Conservation (phyloP, 768 basidiomycete species). For the Kwoniella pini region DNA sequence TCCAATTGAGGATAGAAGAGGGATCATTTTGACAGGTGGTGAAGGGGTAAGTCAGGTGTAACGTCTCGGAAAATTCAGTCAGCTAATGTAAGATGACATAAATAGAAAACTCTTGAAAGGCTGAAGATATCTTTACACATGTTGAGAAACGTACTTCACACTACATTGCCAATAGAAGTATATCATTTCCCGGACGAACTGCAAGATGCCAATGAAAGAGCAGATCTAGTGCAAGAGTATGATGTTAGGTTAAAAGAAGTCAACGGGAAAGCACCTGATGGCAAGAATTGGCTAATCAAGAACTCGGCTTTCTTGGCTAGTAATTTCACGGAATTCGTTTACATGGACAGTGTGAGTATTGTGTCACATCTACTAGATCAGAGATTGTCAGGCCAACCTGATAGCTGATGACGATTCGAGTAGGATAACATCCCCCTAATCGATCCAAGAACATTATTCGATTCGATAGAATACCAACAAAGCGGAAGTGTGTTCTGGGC, state of each 20-base stretch:
- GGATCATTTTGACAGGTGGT: constrained; percentile 48
- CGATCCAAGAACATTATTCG: constrained; percentile 55
- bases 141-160: constrained; percentile 53
- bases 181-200: constrained; percentile 57
- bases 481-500: constrained; percentile 58
- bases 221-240: constrained; percentile 42
- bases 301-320: constrained; percentile 47
- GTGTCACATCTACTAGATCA: neutral
- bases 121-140: constrained; percentile 54
- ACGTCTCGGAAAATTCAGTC: neutral
- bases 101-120: constrained; percentile 50
- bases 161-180: constrained; percentile 56
- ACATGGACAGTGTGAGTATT: constrained; percentile 48
- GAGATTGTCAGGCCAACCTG: neutral
- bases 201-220: constrained; percentile 26
- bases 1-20: constrained; percentile 26
- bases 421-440: constrained; percentile 56
- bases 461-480: constrained; percentile 49
- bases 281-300: constrained; percentile 53
- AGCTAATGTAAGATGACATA: constrained; percentile 8
- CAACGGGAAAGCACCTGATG: constrained; percentile 25
- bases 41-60: constrained; percentile 39
- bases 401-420: neutral
- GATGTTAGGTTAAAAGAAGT: constrained; percentile 50
- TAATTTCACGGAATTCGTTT: constrained; percentile 50